Evolutionary conservation across 257 asterid species (phyloP), one percentile per base, ranked within the genome.

Genomic region (Apocynum venetum): DNA sequence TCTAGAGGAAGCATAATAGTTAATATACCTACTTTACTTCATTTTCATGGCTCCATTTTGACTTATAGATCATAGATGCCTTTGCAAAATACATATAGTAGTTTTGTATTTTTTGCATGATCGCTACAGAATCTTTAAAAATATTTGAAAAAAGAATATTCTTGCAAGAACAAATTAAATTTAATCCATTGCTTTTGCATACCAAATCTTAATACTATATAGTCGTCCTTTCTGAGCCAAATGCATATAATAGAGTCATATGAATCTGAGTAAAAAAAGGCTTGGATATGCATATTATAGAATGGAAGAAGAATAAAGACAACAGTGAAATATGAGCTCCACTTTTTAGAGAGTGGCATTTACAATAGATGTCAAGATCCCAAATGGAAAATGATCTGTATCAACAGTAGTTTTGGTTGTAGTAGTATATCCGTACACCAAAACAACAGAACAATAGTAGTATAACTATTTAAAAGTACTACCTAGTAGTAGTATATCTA

Each of bases 301-400:
- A 36, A 64, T 11, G 36, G 70, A 46, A 36, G 70, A 46, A 64
- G 70, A 64, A 64, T 12, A 64, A 64, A 64, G 46, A 15, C 11
- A n/a, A 63, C 20, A 64, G 44, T 36, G 20, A 63, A 63, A 31
- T 38, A 46, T 10, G 69, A 63, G 43, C 69, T 63, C 69, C 69
- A 64, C 70, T 36, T 64, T 36, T 36, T 36, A 46, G 31, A 25
- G 31, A 25, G 31, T 64, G 46, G 46, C 70, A 31, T 61, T 61
- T n/a, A 61, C 17, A 61, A 25, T 56, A 73, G 43, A 41, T n/a
- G 41, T 74, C 38, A 57, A 57, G 41, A 57, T 74, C 70, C 43
- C 40, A 11, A n/a, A n/a, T 56, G 70, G 20, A 74, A 72, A 35
- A 36, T 12, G n/a, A 38, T 72, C 59, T 53, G 65, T 61, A 61